Base-by-base conservation (phyloP, 305 asterid species). In the Ruellia speciosa region DNA sequence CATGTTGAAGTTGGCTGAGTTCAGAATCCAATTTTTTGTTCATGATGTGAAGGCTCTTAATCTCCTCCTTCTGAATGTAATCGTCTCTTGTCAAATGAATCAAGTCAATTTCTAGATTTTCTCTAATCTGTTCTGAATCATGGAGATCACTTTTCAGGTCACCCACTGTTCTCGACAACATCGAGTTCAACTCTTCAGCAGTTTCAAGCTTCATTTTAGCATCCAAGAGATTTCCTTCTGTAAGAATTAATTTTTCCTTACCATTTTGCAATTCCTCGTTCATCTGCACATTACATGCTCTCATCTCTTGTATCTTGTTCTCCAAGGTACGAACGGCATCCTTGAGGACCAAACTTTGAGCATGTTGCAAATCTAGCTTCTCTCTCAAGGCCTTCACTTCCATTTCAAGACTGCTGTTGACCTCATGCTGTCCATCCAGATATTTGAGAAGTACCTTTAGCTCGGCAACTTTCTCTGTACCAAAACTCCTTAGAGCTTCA, bases 291-390 rank as follows among this genome's bases (percentile, higher is more conserved):
- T 78, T 75, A 28, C 59, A 74, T 60, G 83, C 82, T 55, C 54
- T 75, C 52, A 68, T 63, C 54, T 62, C 94, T 24, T 62, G 59
- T 52, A 80, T 64, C 70, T 83, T 92, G 67, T 58, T 70, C 72
- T 87, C 94, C 70, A 90, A 59, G 20, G 72, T 73, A 50, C 67
- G 69, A 54, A 83, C 83, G 7, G 82, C 72, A 57, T 77, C 90
- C 60, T 72, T 74, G 50, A 88, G 80, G 59, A 68, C 68, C 39
- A 65, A 41, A 71, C 79, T 81, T 65, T 88, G 93, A 3, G 76
- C 76, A 66, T 79, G 77, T 55, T 74, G 83, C 79, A 77, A 61
- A 63, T 80, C 84, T 64, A 83, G 70, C 68, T 73, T 70, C 59
- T 59, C 78, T 59, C 68, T 64, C 76, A 85, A 78, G 11, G 59